Evolutionary conservation across 129 eudicot genomes (phyloP).

Genomic region (Escallonia rubra): DNA sequence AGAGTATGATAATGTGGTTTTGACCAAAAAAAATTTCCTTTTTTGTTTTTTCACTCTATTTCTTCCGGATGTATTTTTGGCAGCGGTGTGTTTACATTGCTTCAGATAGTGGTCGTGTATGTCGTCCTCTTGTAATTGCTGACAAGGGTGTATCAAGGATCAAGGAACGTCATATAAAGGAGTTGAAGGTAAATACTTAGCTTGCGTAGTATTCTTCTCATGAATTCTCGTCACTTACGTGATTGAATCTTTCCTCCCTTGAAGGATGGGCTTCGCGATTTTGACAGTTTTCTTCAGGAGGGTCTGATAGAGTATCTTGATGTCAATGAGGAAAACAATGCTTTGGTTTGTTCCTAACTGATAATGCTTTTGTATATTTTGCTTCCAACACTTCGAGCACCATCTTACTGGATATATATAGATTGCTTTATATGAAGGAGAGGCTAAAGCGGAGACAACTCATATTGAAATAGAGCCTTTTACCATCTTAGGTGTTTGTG

Average conservation of each 20-base stretch:
- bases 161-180: conserved; percentile 86
- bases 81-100: conserved; percentile 97
- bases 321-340: conserved; percentile 96
- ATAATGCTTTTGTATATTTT: not conserved
- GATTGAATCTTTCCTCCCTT: conserved; percentile 8
- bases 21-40: too few relatives aligned
- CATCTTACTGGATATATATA: conserved; percentile 8
- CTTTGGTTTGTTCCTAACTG: conserved; percentile 56
- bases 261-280: conserved; percentile 84
- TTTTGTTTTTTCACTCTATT: too few relatives aligned
- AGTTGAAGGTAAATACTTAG: conserved; percentile 52
- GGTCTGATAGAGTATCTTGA: conserved; percentile 96
- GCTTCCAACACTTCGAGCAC: not conserved
- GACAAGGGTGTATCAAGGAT: conserved; percentile 94
- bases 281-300: conserved; percentile 78
- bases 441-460: conserved; percentile 71
- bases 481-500: conserved; percentile 80
- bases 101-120: conserved; percentile 98
- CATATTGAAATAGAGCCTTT: conserved; percentile 98
- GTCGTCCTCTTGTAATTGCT: conserved; percentile 97
- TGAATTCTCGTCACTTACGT: conserved; percentile 3
- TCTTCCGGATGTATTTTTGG: conserved; percentile 15
- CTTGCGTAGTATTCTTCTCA: not conserved
- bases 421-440: conserved; percentile 86
- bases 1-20: too few relatives aligned